Conservation (phyloP, 768 basidiomycete species). For the Naematelia encephala region DNA sequence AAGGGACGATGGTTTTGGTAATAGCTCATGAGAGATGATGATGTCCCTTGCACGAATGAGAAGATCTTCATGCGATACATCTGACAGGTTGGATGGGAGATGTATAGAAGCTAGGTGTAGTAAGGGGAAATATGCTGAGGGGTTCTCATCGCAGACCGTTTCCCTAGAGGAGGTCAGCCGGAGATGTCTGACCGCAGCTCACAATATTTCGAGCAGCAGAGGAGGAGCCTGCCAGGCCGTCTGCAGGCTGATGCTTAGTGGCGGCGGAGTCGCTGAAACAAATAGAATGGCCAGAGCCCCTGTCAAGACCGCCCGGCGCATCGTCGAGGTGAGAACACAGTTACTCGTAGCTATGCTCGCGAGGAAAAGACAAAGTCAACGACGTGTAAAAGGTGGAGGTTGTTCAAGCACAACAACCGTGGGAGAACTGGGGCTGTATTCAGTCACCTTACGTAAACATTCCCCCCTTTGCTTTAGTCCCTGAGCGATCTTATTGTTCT, state of each 20-base stretch:
- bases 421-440: not conserved
- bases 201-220: conserved; percentile 65
- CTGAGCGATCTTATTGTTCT: not conserved
- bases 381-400: not conserved
- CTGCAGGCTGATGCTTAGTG: conserved; percentile 61
- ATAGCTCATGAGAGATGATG: conserved; percentile 50
- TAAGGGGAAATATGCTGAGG: conserved; percentile 70
- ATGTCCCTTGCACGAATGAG: conserved; percentile 30
- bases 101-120: conserved; percentile 62
- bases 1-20: conserved; percentile 57
- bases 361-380: not conserved
- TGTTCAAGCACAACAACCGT: not conserved
- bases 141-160: conserved; percentile 69
- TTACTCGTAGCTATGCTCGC: no score
- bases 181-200: conserved; percentile 39
- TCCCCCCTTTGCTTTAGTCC: no score
- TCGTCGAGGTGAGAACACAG: not conserved
- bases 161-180: conserved; percentile 59
- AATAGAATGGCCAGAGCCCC: not conserved
- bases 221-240: conserved; percentile 68
- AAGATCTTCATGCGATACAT: conserved; percentile 51
- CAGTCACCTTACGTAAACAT: not conserved
- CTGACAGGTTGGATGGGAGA: conserved; percentile 18
- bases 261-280: conserved; percentile 49
- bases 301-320: not conserved